A percentile compares a stretch with the other conserved stretches of the same genome.
Evolutionary conservation across 1,139 yeast species (phyloP).

Genomic region (Magnusiomyces sp.): DNA sequence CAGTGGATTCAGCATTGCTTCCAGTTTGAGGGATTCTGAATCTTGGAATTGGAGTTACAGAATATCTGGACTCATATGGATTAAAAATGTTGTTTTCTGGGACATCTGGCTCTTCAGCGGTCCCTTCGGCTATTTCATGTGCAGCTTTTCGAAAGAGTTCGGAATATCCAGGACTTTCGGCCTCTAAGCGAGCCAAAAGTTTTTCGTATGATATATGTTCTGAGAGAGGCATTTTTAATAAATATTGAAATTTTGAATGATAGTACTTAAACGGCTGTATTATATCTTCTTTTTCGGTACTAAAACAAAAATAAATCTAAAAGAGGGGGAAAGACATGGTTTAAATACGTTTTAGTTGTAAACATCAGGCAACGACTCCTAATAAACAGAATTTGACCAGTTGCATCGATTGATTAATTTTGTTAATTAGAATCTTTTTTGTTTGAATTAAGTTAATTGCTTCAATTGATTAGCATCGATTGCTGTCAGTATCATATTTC

Average conservation of each 20-base stretch:
- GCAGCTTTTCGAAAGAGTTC: background rate
- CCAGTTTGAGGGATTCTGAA: slow-evolving; percentile 51
- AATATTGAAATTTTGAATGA: background rate
- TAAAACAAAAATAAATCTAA: background rate
- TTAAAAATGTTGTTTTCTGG: slow-evolving; percentile 3
- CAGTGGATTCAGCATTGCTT: slow-evolving; percentile 44
- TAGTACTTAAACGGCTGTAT: too few relatives aligned
- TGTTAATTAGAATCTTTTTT: too few relatives aligned
- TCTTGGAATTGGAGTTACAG: slow-evolving; percentile 30
- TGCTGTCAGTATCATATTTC: too few relatives aligned
- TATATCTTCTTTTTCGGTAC: too few relatives aligned
- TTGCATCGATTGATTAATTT: too few relatives aligned
- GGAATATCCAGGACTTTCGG: slow-evolving; percentile 1
- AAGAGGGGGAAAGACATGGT: background rate
- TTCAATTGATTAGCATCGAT: too few relatives aligned
- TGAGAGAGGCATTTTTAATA: slow-evolving; percentile 1
- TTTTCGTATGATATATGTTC: background rate
- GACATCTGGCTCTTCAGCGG: background rate
- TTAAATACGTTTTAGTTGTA: slow-evolving; percentile 1
- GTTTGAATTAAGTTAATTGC: too few relatives aligned
- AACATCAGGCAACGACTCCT: background rate
- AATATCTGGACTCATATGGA: slow-evolving; percentile 20
- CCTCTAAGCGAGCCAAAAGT: background rate
- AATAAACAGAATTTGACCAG: too few relatives aligned
- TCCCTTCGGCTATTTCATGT: background rate